Evolutionary conservation across 2,329 filamentous ascomycete species (phyloP).

Genomic region (Calonectria crousiana): DNA sequence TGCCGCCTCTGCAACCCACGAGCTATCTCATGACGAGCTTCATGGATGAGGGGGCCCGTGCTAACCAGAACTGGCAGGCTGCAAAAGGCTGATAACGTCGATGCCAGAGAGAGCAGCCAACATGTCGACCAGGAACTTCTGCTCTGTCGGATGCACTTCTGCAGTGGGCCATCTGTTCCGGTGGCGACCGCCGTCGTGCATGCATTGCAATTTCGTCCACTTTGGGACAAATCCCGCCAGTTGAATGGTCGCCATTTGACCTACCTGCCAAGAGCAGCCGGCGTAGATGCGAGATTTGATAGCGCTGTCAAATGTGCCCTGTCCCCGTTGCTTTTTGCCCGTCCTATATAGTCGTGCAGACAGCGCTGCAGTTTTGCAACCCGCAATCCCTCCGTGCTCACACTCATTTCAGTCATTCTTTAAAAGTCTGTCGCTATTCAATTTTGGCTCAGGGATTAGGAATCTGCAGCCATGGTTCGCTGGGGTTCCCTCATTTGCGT

Average conservation of each 20-base stretch:
- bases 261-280: not conserved
- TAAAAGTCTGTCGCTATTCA: not conserved
- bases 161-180: not conserved
- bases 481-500: not conserved
- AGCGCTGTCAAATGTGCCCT: not conserved
- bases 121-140: not conserved
- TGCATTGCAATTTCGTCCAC: not conserved
- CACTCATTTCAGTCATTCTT: conserved; percentile 3
- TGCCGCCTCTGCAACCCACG: not conserved
- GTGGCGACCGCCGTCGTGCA: not conserved
- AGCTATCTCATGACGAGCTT: conserved; percentile 2
- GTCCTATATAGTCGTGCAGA: not conserved
- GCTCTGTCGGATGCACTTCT: not conserved
- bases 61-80: conserved; percentile 3
- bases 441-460: not conserved
- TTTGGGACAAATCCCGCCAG: not conserved
- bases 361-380: not conserved
- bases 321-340: not conserved
- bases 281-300: not conserved
- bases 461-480: not conserved
- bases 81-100: not conserved
- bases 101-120: not conserved
- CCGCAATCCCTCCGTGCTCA: not conserved
- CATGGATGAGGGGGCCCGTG: not conserved
- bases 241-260: not conserved